phyloP scores from a whole-genome alignment of 2,329 filamentous ascomycete genomes.

The Pseudopithomyces chartarum region DNA sequence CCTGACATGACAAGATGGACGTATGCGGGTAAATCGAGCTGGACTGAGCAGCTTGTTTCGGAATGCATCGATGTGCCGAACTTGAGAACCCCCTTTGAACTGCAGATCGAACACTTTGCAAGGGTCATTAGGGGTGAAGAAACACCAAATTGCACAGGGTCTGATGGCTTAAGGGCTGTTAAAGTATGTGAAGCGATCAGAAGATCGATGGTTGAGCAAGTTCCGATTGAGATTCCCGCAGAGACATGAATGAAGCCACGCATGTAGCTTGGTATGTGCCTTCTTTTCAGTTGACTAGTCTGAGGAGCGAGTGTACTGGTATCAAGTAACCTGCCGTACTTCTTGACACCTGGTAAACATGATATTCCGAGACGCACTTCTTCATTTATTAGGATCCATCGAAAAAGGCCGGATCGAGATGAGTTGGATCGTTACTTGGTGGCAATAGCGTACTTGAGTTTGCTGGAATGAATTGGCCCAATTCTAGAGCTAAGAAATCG shows the following conservation, averaged over 20 bases:
- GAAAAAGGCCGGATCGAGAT: slow-evolving; percentile 33
- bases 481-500: slow-evolving; percentile 54
- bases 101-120: slow-evolving; percentile 59
- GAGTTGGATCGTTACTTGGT: slow-evolving; percentile 21
- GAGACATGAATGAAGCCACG: not conserved
- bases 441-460: slow-evolving; percentile 40
- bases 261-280: not conserved
- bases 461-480: slow-evolving; percentile 49
- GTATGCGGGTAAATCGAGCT: slow-evolving; percentile 52
- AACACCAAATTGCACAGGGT: slow-evolving; percentile 53
- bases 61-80: slow-evolving; percentile 39
- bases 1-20: slow-evolving; percentile 59
- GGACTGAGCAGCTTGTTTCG: slow-evolving; percentile 45
- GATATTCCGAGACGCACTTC: too few species aligned
- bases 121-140: slow-evolving; percentile 52
- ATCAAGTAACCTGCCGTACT: not conserved
- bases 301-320: too few species aligned
- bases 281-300: too few species aligned
- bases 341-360: not conserved
- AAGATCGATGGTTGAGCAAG: slow-evolving; percentile 48
- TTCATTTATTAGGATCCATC: slow-evolving; percentile 21
- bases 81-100: slow-evolving; percentile 55
- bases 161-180: slow-evolving; percentile 58
- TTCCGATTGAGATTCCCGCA: slow-evolving; percentile 36
- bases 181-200: slow-evolving; percentile 59